Conservation (phyloP, 106 monocot species). For the Dioscorea alata region DNA sequence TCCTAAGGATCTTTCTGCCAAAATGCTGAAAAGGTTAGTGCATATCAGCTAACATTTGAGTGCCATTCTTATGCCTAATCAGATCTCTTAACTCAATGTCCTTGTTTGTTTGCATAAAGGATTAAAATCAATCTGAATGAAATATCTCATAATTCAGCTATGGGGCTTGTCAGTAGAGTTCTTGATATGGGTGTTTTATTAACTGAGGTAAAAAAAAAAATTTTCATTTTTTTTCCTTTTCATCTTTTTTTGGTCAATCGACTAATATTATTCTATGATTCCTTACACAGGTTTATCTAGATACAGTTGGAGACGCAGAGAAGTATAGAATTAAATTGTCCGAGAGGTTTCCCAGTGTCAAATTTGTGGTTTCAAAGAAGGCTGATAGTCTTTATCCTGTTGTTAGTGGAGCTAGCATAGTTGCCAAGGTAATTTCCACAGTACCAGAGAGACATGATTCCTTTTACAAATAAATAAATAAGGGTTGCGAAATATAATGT, state of each 20-base stretch:
- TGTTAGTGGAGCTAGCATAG: conserved; percentile 98
- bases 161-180: conserved; percentile 79
- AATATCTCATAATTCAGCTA: conserved; percentile 96
- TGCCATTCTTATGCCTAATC: neutral
- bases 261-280: neutral
- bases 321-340: conserved; percentile 79
- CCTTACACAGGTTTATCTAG: conserved; percentile 68
- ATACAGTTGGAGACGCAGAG: conserved; percentile 97
- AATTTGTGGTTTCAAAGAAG: conserved; percentile 89
- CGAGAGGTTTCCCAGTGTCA: conserved; percentile 76
- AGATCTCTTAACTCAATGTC: neutral
- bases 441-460: no score
- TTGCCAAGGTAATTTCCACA: conserved; percentile 60
- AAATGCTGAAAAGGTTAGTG: conserved; percentile 79
- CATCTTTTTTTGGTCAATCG: neutral
- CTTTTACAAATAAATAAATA: no score
- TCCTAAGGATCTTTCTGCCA: conserved; percentile 87
- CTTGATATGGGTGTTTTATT: conserved; percentile 80
- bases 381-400: conserved; percentile 96
- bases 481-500: no score
- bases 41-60: neutral
- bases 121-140: conserved; percentile 92
- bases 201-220: conserved; percentile 58
- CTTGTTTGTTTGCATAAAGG: conserved; percentile 31
- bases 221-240: conserved; percentile 4